Evolutionary conservation across 495 filamentous ascomycete species (phyloP), one percentile per base, ranked within the genome.

Genomic region (Penicillium crystallinum): DNA sequence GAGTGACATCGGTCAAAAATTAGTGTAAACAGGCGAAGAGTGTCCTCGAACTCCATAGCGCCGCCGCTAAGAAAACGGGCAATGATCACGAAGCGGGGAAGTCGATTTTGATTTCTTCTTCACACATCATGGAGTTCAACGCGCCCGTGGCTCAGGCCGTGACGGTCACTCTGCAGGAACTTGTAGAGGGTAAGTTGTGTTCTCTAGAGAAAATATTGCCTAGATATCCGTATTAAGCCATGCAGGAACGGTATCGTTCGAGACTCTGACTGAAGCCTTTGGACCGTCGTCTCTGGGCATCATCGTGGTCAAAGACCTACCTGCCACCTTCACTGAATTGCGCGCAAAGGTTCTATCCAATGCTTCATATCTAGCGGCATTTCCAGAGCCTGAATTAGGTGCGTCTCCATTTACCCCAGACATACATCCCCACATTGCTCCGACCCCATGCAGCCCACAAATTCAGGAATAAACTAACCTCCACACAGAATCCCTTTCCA

Each of bases 201-300:
- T 5, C 25, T 40, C 6, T 2, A 7, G 12, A 19, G 29, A 33
- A 19, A 27, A 27, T 3, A 7, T 27, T 3, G 3, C 23, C 19
- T 3, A 29, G n/a, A 27, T 27, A 18, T 46, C 25, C 15, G 27
- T 41, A 5, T 31, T 42, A 45, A 51, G 36, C 59, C 23, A 23
- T 38, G 15, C 49, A 91, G 90, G 87, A 21, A 79, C 80, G 38
- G 78, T 96, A 46, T 77, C 86, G 6, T 87, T 89, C 50, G 78
- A 83, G 19, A 80, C 81, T 0, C 78, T 99, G 11, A 85, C 87
- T 55, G 79, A 86, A 56, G 93, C 93, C 3, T 97, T 99, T 63
- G 93, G 93, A 2, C 90, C 93, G 1, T 81, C 85, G 3, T 97
- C 95, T 0, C 71, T 99, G 22, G 93, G 95, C 0, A 96, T 99